phyloP scores from a whole-genome alignment of 164 flowering plant genomes.

The Annona cherimola region DNA sequence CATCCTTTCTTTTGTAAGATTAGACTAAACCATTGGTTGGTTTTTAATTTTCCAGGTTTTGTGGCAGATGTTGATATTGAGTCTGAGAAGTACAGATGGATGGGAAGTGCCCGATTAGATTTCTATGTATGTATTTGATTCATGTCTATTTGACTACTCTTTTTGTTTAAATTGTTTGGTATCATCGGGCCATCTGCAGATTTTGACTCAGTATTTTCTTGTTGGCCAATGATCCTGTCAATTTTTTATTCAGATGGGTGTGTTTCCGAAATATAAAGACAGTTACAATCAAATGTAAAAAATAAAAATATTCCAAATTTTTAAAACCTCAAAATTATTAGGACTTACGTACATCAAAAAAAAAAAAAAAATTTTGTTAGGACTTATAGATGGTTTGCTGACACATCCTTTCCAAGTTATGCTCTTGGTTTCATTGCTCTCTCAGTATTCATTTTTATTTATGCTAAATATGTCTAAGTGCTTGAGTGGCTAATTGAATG shows the following conservation, averaged over 20 bases:
- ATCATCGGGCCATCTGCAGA: background rate
- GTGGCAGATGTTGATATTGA: constrained; percentile 97
- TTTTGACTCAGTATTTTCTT: background rate
- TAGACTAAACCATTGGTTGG: background rate
- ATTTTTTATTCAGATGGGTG: background rate
- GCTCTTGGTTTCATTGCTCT: too few relatives aligned
- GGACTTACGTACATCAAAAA: too few relatives aligned
- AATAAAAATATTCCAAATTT: too few relatives aligned
- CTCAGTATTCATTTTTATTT: too few relatives aligned
- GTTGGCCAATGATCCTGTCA: background rate
- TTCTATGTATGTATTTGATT: constrained; percentile 62
- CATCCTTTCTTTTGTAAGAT: background rate
- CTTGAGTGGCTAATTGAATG: too few relatives aligned
- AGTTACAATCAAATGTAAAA: too few relatives aligned
- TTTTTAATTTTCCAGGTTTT: constrained; percentile 48
- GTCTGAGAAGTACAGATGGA: constrained; percentile 96
- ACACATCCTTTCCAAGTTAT: too few relatives aligned
- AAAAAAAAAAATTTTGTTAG: too few relatives aligned
- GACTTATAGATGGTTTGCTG: too few relatives aligned
- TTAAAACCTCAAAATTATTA: too few relatives aligned
- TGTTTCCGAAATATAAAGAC: too few relatives aligned
- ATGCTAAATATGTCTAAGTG: too few relatives aligned
- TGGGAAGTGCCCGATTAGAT: constrained; percentile 95
- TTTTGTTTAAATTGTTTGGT: background rate
- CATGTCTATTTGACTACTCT: background rate